Base-by-base conservation (phyloP, 225 moss, liverwort and hornwort species). In the Rhytidiadelphus loreus region DNA sequence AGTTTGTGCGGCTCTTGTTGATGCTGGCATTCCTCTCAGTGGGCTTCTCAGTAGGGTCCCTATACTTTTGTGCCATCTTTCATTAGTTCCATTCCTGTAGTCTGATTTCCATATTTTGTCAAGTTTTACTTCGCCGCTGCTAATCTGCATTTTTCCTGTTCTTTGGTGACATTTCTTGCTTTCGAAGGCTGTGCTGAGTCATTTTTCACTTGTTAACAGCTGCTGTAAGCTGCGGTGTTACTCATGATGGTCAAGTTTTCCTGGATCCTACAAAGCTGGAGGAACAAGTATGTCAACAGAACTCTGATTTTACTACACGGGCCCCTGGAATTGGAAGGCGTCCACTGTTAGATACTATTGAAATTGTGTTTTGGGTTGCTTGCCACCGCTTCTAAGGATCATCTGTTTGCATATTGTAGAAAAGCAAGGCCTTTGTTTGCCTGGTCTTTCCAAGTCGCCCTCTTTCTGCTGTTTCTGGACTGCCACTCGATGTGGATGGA, bases 1-100 rank as follows among this genome's bases (percentile, higher is more conserved):
- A 81, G 95, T 90, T 88, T 99, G 96, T 90, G 97, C 95, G 83
- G 97, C 99, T 87, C 93, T 99, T n/a, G 94, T 99, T 69, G 99
- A 99, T 87, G 97, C 97, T 69, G 97, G 99, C 89, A 93, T 99
- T 73, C 94, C 97, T 75, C 96, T 99, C 32, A 92, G 86, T 71
- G 99, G 97, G 44, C 93, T 99, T 53, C 93, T 97, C 86, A 94
- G 98, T 98, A 95, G 35, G 91, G 64, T 28, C 76, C 80, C 66
- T 85, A 25, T 76, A 80, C 76, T 74, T 73, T 83, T 81, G 46
- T 76, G n/a, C 73, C 90, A 46, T 81, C 33, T 71, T 79, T 83
- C 77, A 53, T 57, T 86, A 26, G 11, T 85, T 89, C 30, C 43
- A 44, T 68, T 75, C 46, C 33, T 89, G 48, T 77, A 37, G 46